Evolutionary conservation across 2,329 filamentous ascomycete genomes (phyloP).

Genomic region (Verticillium klebahnii): DNA sequence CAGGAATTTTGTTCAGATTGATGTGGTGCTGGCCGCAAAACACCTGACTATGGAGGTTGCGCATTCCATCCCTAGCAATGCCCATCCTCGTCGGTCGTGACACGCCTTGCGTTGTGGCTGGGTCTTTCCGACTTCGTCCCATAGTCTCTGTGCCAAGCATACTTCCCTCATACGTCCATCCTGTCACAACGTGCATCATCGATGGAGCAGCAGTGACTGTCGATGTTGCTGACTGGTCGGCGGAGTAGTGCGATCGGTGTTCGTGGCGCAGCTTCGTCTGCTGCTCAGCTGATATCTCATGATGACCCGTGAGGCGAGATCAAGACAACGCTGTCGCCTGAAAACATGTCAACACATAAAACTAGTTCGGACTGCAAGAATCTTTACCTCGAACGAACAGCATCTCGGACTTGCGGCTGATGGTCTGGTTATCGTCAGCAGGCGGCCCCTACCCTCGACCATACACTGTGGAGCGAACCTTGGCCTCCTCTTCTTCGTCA

Average conservation of each 20-base stretch:
- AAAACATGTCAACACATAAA: conserved; percentile 16
- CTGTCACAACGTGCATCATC: background rate
- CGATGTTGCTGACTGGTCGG: background rate
- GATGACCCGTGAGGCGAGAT: conserved; percentile 58
- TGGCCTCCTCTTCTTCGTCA: conserved; percentile 70
- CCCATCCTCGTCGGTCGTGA: background rate
- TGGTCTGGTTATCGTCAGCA: conserved; percentile 52
- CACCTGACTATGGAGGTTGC: background rate
- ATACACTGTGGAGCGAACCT: conserved; percentile 43
- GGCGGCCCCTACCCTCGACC: background rate
- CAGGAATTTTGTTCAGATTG: background rate
- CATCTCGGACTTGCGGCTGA: conserved; percentile 98
- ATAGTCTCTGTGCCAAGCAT: background rate
- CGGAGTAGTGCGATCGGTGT: background rate
- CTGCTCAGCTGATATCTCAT: conserved; percentile 16
- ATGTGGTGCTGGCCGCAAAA: background rate
- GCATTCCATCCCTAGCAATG: background rate
- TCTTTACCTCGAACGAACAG: conserved; percentile 88
- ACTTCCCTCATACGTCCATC: background rate
- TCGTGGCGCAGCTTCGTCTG: background rate
- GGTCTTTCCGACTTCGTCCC: background rate
- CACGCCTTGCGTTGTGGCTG: background rate
- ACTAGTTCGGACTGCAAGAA: background rate
- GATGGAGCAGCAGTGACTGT: background rate
- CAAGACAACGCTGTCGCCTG: conserved; percentile 69